Evolutionary conservation across 1,284 basidiomycete genomes (phyloP).

Genomic region (Earliella scabrosa): DNA sequence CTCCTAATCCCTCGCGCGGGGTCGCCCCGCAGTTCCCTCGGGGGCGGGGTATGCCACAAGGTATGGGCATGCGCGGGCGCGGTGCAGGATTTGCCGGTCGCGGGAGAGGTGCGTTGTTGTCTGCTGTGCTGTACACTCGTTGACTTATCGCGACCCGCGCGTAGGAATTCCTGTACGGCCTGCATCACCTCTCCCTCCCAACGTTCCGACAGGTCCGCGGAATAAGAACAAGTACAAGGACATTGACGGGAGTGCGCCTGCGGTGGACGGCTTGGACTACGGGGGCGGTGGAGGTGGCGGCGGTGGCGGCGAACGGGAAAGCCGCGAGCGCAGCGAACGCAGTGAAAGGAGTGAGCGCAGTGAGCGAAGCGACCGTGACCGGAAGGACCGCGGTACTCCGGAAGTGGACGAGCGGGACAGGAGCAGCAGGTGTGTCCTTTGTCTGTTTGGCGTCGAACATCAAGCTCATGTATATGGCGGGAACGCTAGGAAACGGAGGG

Average conservation of each 20-base stretch:
- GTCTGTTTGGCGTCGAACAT: neutral
- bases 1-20: conserved; percentile 39
- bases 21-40: conserved; percentile 63
- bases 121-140: neutral
- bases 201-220: conserved; percentile 82
- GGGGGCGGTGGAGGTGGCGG: conserved; percentile 32
- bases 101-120: conserved; percentile 41
- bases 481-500: conserved; percentile 34
- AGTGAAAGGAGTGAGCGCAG: too few species aligned
- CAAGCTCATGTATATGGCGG: neutral
- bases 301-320: conserved; percentile 46
- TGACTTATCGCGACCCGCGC: neutral
- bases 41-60: conserved; percentile 49
- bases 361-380: conserved; percentile 17
- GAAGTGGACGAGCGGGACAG: conserved; percentile 32
- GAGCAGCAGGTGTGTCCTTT: conserved; percentile 34
- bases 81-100: conserved; percentile 38
- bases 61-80: conserved; percentile 35
- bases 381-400: conserved; percentile 27
- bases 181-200: conserved; percentile 79
- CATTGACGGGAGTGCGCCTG: conserved; percentile 64
- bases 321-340: too few species aligned
- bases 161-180: conserved; percentile 58
- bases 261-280: conserved; percentile 84
- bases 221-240: conserved; percentile 90